Evolutionary conservation across 1,284 basidiomycete genomes (phyloP), one percentile per base, ranked within the genome.

Genomic region (Ceratobasidium papillatum): DNA sequence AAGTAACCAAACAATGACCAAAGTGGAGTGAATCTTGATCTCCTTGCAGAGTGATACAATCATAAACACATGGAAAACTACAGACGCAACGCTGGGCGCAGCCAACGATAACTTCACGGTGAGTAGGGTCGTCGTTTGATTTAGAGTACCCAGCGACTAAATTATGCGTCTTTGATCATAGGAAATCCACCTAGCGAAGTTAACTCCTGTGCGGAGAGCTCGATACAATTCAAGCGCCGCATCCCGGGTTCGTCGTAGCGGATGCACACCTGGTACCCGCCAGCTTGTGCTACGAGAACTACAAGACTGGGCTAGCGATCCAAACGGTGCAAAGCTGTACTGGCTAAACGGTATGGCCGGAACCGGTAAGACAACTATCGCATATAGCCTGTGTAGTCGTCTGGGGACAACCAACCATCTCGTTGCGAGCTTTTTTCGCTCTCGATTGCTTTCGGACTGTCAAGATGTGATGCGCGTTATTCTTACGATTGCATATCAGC

Each of bases 311-410:
- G 7, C 47, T 7, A 12, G n/a, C 22, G 45, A 49, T 22, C 5
- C 43, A 11, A 11, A 51, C 1, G 45, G n/a, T 8, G 14, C 43
- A 25, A 34, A 30, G 27, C n/a, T 65, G 25, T 65, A 65, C 30
- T 65, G 63, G 63, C 9, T 65, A 45, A 65, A 52, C 47, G 63
- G 63, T 8, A 49, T 65, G 43, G 30, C 43, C 2, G 63, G 34
- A 30, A 61, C 34, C 11, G 58, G 34, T 19, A 65, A 65, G 22
- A 64, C 62, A 3, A 64, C 62, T 3, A 27, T 64, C 19, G 62
- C 62, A 22, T 64, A 38, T 27, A 45, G 27, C 41, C 17, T 45
- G 7, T 43, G n/a, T 43, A 27, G 19, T 17, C 19, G 25, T 5
- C 19, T 51, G 47, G 19, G 17, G 3, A 17, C 3, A 4, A 19